phyloP scores from a whole-genome alignment of 139 green algal genomes.

The Dunaliella primolecta region DNA sequence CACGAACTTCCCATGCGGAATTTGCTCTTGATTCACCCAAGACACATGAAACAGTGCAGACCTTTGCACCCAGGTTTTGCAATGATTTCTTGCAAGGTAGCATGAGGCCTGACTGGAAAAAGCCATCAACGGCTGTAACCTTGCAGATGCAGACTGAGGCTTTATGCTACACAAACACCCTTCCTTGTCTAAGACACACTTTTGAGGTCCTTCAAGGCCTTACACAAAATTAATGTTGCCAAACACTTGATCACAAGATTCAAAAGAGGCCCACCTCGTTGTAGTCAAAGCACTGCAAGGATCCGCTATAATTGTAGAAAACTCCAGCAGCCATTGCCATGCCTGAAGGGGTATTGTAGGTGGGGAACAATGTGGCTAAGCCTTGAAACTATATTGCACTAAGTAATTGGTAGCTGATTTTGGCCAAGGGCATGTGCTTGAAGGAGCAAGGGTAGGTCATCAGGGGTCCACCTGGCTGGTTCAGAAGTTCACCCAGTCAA shows the following conservation, averaged over 20 bases:
- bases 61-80: not conserved
- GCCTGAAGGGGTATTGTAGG: no score
- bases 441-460: no score
- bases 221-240: no score
- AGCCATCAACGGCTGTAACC: not conserved
- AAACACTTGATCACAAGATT: not conserved
- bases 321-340: conserved; percentile 58
- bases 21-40: not conserved
- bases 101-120: not conserved
- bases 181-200: no score
- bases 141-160: not conserved
- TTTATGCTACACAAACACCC: no score
- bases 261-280: not conserved
- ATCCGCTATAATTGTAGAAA: conserved; percentile 78
- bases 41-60: conserved; percentile 2
- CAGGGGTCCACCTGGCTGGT: no score
- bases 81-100: not conserved
- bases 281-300: conserved; percentile 58
- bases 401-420: no score
- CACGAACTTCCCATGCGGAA: not conserved
- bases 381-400: no score
- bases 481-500: no score
- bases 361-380: no score
- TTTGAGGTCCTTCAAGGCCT: no score
- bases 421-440: no score